A percentile compares a stretch with the other conserved stretches of the same genome.
phyloP scores from a whole-genome alignment of 352 stramenopile species.

The Phytophthora cactorum region DNA sequence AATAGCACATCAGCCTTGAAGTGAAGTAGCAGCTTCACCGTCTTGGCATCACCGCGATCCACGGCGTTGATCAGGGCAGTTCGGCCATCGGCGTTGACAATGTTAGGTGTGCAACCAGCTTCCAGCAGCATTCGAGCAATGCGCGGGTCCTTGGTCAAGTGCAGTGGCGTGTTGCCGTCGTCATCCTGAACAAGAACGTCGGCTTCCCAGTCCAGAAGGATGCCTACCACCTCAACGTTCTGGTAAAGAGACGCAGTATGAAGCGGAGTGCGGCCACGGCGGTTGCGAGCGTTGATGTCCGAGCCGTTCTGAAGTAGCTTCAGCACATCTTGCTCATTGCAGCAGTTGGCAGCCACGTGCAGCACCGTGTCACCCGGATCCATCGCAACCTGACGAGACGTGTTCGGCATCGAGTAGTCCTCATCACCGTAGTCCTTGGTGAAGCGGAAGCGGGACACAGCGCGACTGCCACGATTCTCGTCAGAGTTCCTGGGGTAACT shows the following conservation, averaged over 20 bases:
- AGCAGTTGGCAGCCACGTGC: slow-evolving; percentile 87
- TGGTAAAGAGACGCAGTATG: slow-evolving; percentile 85
- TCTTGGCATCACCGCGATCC: slow-evolving; percentile 72
- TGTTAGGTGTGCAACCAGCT: slow-evolving; percentile 83
- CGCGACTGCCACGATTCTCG: slow-evolving; percentile 38
- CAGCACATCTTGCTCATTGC: slow-evolving; percentile 85
- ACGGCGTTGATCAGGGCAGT: slow-evolving; percentile 84
- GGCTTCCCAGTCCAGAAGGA: slow-evolving; percentile 83
- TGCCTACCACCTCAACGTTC: slow-evolving; percentile 83
- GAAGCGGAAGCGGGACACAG: slow-evolving; percentile 79
- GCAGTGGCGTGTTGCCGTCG: slow-evolving; percentile 85
- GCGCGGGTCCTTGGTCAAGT: slow-evolving; percentile 79
- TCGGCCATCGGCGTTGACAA: slow-evolving; percentile 81
- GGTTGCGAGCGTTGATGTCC: slow-evolving; percentile 86
- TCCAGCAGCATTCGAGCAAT: slow-evolving; percentile 85
- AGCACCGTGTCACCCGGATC: slow-evolving; percentile 87
- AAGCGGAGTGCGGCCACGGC: slow-evolving; percentile 76
- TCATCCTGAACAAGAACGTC: slow-evolving; percentile 81
- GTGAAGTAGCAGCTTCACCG: slow-evolving; percentile 79
- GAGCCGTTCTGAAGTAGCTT: slow-evolving; percentile 89
- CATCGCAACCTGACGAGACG: slow-evolving; percentile 81
- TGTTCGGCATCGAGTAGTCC: slow-evolving; percentile 48
- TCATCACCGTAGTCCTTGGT: slow-evolving; percentile 82
- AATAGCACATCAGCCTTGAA: slow-evolving; percentile 89
- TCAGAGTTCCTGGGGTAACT: slow-evolving; percentile 21